A percentile compares a stretch with the other conserved stretches of the same genome.
Conservation (phyloP, 2,329 filamentous ascomycete genomes). For the Aspergillus eucalypticola region DNA sequence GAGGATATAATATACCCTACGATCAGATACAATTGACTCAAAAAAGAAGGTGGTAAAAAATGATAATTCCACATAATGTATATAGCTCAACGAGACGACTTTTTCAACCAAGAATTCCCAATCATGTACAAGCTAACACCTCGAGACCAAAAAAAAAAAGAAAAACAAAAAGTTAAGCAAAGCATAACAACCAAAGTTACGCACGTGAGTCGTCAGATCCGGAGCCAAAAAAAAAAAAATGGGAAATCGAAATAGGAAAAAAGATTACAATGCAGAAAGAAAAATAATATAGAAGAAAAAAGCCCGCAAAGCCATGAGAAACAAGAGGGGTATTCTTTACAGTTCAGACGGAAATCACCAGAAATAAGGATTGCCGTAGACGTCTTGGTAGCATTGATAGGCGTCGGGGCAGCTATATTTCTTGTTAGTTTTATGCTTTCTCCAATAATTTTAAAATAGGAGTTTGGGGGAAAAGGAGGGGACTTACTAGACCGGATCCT, state of each 20-base stretch:
- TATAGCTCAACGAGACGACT: background rate
- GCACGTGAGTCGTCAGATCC: background rate
- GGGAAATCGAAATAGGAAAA: background rate
- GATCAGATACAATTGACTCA: background rate
- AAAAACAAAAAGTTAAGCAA: background rate
- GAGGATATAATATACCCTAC: too few species aligned
- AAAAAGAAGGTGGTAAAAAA: too few species aligned
- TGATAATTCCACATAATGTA: background rate
- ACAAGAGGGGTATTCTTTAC: conserved; percentile 4
- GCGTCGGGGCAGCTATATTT: conserved; percentile 59
- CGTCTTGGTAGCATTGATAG: conserved; percentile 62
- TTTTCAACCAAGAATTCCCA: background rate
- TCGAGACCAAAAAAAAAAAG: background rate
- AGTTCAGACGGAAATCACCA: conserved; percentile 18
- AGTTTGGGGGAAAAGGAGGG: background rate
- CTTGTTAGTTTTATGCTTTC: conserved; percentile 2
- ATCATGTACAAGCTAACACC: background rate
- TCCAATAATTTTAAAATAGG: too few species aligned
- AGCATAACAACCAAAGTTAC: background rate
- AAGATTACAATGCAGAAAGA: background rate
- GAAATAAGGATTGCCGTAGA: conserved; percentile 50
- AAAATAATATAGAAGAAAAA: background rate
- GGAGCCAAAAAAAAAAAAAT: background rate
- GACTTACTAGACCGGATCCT: conserved; percentile 23
- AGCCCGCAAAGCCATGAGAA: background rate